Evolutionary conservation across 2,329 filamentous ascomycete genomes (phyloP), one percentile per base, ranked within the genome.

Genomic region (Pseudogymnoascus sp.): DNA sequence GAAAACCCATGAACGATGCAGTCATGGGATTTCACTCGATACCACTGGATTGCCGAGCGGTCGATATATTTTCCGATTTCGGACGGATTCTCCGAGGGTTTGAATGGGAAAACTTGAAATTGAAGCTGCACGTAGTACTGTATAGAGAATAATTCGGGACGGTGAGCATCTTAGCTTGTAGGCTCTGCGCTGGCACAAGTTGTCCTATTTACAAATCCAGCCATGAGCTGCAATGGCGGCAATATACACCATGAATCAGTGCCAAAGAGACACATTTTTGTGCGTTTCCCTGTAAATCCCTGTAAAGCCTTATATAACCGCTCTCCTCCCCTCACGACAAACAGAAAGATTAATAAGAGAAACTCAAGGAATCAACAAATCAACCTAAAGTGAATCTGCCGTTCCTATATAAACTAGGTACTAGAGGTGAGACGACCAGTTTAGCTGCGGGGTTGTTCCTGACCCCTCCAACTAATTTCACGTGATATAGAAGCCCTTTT

Each of bases 51-150:
- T 35, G 49, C 49, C 28, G 49, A 55, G 49, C 49, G 49, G 49
- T 35, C 16, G 49, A 55, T 55, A 55, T 55, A 55, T 55, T 55
- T 55, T 55, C 49, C 49, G 49, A 55, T 55, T 35, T 55, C n/a
- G 49, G 49, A 55, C 9, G 14, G 28, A 55, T 55, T 33, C 16
- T 55, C 49, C 49, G 28, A 55, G 28, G 28, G 49, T 55, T 55
- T 55, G 45, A 16, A 52, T 52, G 25, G 25, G 2, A 35, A 55
- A 55, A 55, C 49, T 55, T 55, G 49, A 35, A 55, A 55, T 55
- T 55, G 49, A 35, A 55, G 49, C 25, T 11, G 49, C 49, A 35
- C 35, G 16, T 19, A 55, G 9, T 55, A 22, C 11, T 35, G 28
- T 33, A 35, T 19, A 55, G 49, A 55, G 25, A 33, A 55, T 55